Evolutionary conservation across 495 filamentous ascomycete genomes (phyloP).

Genomic region (Penicillium cataractarum): DNA sequence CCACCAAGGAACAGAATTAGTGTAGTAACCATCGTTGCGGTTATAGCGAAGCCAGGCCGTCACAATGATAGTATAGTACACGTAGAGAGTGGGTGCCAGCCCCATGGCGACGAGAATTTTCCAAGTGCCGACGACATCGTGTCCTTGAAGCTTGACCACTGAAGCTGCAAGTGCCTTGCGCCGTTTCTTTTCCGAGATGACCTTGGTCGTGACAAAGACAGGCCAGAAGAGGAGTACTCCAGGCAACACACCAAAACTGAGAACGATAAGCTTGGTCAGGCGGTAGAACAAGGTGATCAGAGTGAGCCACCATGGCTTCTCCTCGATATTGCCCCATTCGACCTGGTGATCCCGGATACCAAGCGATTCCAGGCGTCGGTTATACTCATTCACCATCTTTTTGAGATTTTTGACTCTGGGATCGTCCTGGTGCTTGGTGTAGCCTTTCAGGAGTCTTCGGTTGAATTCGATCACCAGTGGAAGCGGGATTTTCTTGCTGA

Average conservation of each 20-base stretch:
- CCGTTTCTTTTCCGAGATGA: constrained; percentile 85
- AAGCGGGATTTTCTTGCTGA: constrained; percentile 88
- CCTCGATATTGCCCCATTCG: constrained; percentile 74
- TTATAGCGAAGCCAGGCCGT: constrained; percentile 78
- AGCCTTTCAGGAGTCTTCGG: constrained; percentile 85
- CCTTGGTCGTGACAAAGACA: constrained; percentile 87
- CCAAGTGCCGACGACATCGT: constrained; percentile 96
- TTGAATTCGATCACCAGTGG: constrained; percentile 95
- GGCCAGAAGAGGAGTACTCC: constrained; percentile 85
- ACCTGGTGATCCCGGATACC: constrained; percentile 94
- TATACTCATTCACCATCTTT: constrained; percentile 81
- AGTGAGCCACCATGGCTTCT: constrained; percentile 64
- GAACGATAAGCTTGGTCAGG: constrained; percentile 68
- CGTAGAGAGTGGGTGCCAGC: constrained; percentile 83
- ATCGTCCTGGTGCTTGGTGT: constrained; percentile 87
- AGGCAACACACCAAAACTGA: constrained; percentile 82
- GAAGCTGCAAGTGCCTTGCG: constrained; percentile 85
- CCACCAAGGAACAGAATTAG: constrained; percentile 36
- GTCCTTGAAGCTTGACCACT: constrained; percentile 88
- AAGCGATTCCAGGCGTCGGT: constrained; percentile 78
- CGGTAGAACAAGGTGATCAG: constrained; percentile 79
- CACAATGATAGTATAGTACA: constrained; percentile 72
- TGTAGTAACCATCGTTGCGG: constrained; percentile 66
- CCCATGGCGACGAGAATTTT: constrained; percentile 92
- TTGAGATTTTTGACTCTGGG: constrained; percentile 76